Evolutionary conservation across 495 filamentous ascomycete species (phyloP), one percentile per base, ranked within the genome.

Genomic region (Tricharina praecox): DNA sequence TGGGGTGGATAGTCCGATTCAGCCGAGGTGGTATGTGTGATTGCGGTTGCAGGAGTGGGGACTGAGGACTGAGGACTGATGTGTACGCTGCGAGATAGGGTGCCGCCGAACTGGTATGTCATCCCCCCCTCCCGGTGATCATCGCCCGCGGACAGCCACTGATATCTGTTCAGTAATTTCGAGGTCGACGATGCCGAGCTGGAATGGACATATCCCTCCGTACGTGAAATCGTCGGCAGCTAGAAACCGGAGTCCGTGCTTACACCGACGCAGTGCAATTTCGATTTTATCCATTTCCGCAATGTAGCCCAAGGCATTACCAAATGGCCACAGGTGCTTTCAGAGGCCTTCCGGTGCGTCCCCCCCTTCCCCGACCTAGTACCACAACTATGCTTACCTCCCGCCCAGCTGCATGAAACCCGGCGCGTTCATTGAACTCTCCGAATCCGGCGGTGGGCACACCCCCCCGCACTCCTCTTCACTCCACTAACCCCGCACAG

Each of bases 121-220:
- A 13, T 25, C 8, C 19, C 7, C n/a, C n/a, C n/a, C n/a, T n/a
- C n/a, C n/a, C n/a, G n/a, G n/a, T n/a, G 13, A 13, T n/a, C 28
- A 32, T 5, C 7, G 5, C 28, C 28, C 7, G 13, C 7, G 5
- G 28, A 32, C 28, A 5, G 28, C n/a, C n/a, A 5, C 28, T 32
- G 13, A 32, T 13, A 32, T 13, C 13, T 13, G 28, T 32, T 5
- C 28, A 52, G 61, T 24, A 54, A 59, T 7, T 69, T 68, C 49
- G 61, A 63, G 24, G 51, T 69, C 24, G 67, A 69, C 37, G 67
- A 69, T 44, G 55, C 64, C 45, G 64, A 67, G 50, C 45, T 33
- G 18, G 55, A 60, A 20, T 69, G 66, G 67, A 51, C 53, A 1
- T 67, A 56, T 46, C 40, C 51, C 1, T 43, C 45, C 36, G 51